Evolutionary conservation across 495 filamentous ascomycete genomes (phyloP).

Genomic region (Penicillium malachiteum): DNA sequence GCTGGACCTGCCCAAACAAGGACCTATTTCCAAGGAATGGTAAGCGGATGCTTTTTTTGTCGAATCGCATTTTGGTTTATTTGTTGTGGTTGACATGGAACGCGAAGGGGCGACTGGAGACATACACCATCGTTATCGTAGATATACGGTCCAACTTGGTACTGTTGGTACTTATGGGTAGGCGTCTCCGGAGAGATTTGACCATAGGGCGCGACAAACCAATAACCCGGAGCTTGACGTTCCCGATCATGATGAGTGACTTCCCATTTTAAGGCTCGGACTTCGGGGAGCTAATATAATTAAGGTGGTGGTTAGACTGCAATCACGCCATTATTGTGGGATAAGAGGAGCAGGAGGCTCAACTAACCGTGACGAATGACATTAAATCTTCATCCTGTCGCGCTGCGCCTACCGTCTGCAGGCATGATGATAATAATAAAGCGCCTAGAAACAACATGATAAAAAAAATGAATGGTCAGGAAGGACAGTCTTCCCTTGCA

Average conservation of each 20-base stretch:
- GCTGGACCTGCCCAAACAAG: constrained; percentile 43
- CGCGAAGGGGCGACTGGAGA: not conserved
- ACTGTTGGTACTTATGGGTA: constrained; percentile 36
- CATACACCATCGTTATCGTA: constrained; percentile 42
- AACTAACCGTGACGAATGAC: constrained; percentile 41
- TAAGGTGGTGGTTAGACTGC: not conserved
- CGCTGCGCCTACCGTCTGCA: constrained; percentile 28
- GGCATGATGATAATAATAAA: constrained; percentile 27
- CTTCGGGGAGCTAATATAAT: constrained; percentile 27
- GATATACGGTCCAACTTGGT: constrained; percentile 45
- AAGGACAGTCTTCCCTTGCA: constrained; percentile 23
- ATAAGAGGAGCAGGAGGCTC: not conserved
- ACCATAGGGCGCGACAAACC: constrained; percentile 45
- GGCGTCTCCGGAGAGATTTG: constrained; percentile 24
- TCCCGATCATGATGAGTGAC: constrained; percentile 25
- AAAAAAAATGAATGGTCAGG: constrained; percentile 35
- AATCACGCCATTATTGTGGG: not conserved
- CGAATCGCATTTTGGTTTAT: not conserved
- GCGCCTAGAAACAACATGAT: constrained; percentile 29
- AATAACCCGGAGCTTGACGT: constrained; percentile 35
- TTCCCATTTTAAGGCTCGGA: constrained; percentile 33
- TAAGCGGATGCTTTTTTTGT: not conserved
- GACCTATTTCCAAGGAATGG: constrained; percentile 17
- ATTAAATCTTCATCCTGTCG: constrained; percentile 37
- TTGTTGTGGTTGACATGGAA: not conserved